phyloP scores from a whole-genome alignment of 352 stramenopile species.

The Globisporangium iwayamae region DNA sequence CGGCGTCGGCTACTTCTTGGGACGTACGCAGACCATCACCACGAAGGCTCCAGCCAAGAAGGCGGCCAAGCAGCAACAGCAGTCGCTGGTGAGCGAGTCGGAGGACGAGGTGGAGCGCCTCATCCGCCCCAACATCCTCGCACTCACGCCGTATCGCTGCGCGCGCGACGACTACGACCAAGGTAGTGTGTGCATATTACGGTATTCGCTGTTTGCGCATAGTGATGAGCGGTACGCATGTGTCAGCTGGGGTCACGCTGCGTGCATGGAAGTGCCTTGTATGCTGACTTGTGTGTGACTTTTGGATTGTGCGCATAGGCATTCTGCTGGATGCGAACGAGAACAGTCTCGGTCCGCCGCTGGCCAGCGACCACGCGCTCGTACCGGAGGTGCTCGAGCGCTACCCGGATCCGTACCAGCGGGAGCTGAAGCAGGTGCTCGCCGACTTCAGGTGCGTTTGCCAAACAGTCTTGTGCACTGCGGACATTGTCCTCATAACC shows the following conservation, averaged over 20 bases:
- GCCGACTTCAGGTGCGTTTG: slow-evolving; percentile 60
- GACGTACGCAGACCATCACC: slow-evolving; percentile 36
- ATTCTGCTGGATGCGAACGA: slow-evolving; percentile 98
- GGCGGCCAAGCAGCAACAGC: background rate
- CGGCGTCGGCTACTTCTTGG: slow-evolving; percentile 63
- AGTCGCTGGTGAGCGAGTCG: background rate
- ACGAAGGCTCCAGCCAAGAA: slow-evolving; percentile 2
- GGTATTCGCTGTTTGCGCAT: background rate
- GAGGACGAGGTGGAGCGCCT: slow-evolving; percentile 80
- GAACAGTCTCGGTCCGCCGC: slow-evolving; percentile 93
- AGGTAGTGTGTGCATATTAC: slow-evolving; percentile 26
- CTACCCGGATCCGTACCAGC: slow-evolving; percentile 95
- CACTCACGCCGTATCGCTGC: slow-evolving; percentile 95
- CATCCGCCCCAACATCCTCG: slow-evolving; percentile 96
- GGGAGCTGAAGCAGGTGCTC: slow-evolving; percentile 90
- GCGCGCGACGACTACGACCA: slow-evolving; percentile 95
- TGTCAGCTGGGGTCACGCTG: background rate
- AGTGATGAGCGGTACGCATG: background rate
- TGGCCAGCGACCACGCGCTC: slow-evolving; percentile 69
- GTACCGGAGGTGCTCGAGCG: slow-evolving; percentile 86
- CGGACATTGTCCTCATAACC: too few relatives aligned
- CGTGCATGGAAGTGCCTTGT: background rate
- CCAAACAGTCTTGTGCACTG: slow-evolving; percentile 19
- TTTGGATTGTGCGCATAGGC: slow-evolving; percentile 33
- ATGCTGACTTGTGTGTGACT: background rate